Conservation (phyloP, 495 filamentous ascomycete genomes). For the Xylaria palmicola region DNA sequence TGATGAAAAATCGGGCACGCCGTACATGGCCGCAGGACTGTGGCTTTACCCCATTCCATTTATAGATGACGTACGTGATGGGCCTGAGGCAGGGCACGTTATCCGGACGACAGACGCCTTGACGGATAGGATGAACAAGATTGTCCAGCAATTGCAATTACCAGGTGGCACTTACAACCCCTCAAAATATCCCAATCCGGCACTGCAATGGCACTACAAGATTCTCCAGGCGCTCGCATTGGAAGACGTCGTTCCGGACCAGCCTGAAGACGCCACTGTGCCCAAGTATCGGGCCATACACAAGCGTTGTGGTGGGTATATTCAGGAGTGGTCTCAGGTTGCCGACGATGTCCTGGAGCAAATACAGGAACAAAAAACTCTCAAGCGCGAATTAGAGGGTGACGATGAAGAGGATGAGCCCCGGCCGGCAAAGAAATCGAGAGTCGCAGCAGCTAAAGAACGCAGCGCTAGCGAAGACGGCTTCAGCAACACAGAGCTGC, state of each 20-base stretch:
- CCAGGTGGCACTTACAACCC: slow-evolving; percentile 84
- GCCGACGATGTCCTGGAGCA: slow-evolving; percentile 30
- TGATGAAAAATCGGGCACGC: slow-evolving; percentile 60
- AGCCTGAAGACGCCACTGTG: slow-evolving; percentile 76
- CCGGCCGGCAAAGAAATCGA: slow-evolving; percentile 40
- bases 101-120: slow-evolving; percentile 66
- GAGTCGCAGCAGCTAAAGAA: slow-evolving; percentile 23
- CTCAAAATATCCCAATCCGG: slow-evolving; percentile 86
- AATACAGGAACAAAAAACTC: slow-evolving; percentile 27
- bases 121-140: slow-evolving; percentile 74
- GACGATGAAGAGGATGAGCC: slow-evolving; percentile 39
- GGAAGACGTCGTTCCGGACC: slow-evolving; percentile 84
- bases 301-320: slow-evolving; percentile 77
- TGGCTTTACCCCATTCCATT: slow-evolving; percentile 90
- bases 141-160: slow-evolving; percentile 85
- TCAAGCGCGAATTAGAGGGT: slow-evolving; percentile 43
- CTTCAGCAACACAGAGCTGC: slow-evolving; percentile 58
- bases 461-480: slow-evolving; percentile 18
- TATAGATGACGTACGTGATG: slow-evolving; percentile 82
- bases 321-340: slow-evolving; percentile 69
- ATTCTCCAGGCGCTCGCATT: slow-evolving; percentile 90
- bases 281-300: slow-evolving; percentile 79
- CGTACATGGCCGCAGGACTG: slow-evolving; percentile 76
- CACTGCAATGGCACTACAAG: slow-evolving; percentile 96
- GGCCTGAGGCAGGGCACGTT: slow-evolving; percentile 52